Evolutionary conservation across 2,329 filamentous ascomycete species (phyloP).

Genomic region (Teratosphaeriaceae sp.): DNA sequence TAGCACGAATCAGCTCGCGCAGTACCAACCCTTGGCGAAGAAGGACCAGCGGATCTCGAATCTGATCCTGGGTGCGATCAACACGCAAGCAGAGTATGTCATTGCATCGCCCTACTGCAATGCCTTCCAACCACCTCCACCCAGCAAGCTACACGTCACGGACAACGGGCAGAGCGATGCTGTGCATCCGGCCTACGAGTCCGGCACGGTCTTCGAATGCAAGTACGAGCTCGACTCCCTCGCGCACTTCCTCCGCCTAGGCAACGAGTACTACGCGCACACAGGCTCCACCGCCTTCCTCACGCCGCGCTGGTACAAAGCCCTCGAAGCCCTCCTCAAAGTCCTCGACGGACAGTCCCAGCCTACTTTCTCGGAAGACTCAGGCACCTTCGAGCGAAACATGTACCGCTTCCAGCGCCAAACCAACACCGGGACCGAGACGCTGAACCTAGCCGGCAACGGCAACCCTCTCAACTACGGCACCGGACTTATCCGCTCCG

Average conservation of each 20-base stretch:
- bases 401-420: constrained; percentile 80
- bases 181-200: constrained; percentile 84
- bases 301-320: constrained; percentile 68
- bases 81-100: constrained; percentile 91
- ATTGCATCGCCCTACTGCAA: constrained; percentile 97
- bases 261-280: constrained; percentile 78
- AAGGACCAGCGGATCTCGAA: constrained; percentile 72
- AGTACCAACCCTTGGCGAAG: constrained; percentile 79
- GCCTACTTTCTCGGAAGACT: constrained; percentile 68
- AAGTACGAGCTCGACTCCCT: constrained; percentile 98
- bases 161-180: constrained; percentile 74
- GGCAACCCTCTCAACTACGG: constrained; percentile 86
- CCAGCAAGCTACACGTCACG: constrained; percentile 64
- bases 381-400: constrained; percentile 60
- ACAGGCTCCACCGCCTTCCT: constrained; percentile 74
- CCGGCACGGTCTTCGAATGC: constrained; percentile 85
- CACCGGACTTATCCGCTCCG: constrained; percentile 81
- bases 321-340: constrained; percentile 64
- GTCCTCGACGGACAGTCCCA: constrained; percentile 73
- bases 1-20: constrained; percentile 86
- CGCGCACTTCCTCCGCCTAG: constrained; percentile 79
- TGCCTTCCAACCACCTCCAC: constrained; percentile 90
- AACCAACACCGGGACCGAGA: constrained; percentile 83
- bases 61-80: constrained; percentile 86
- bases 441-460: constrained; percentile 69